Conservation (phyloP, 176 grass and related monocot genomes). For the Juncus inflexus region DNA sequence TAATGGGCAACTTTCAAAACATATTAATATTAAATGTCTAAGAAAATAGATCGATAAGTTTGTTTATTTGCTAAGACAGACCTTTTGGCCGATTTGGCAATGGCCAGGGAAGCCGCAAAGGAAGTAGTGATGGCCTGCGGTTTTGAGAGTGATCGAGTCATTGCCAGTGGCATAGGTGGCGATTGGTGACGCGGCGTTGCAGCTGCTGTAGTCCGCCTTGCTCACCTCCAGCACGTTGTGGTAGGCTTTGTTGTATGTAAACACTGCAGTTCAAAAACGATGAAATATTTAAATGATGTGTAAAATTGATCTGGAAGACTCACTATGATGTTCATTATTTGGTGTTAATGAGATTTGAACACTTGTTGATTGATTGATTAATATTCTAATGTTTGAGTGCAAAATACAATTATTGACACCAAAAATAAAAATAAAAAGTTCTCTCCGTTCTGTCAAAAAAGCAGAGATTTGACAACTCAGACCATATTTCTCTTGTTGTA, state of each 20-base stretch:
- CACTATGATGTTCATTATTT: too few species aligned
- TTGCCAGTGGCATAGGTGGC: conserved; percentile 68
- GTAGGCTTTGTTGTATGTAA: conserved; percentile 75
- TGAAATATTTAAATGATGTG: not conserved
- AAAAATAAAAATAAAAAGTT: too few species aligned
- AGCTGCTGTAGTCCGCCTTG: conserved; percentile 58
- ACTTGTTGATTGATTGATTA: too few species aligned
- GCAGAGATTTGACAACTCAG: too few species aligned
- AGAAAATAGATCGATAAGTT: too few species aligned
- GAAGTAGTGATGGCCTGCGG: conserved; percentile 71
- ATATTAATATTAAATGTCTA: too few species aligned
- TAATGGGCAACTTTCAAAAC: too few species aligned
- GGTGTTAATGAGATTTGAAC: too few species aligned
- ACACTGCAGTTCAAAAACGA: conserved; percentile 36
- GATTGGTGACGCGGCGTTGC: conserved; percentile 40
- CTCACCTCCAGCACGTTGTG: conserved; percentile 84
- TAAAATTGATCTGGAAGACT: not conserved
- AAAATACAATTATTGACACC: too few species aligned
- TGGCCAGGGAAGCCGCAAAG: conserved; percentile 68
- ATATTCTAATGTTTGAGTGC: too few species aligned
- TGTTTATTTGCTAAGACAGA: conserved; percentile 33
- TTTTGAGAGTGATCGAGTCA: conserved; percentile 62
- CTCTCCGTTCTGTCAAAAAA: too few species aligned
- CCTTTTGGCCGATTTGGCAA: conserved; percentile 69
- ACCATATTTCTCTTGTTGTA: too few species aligned